Conservation (phyloP, 148 eudicot genomes). For the Vaccinium corymbosum region DNA sequence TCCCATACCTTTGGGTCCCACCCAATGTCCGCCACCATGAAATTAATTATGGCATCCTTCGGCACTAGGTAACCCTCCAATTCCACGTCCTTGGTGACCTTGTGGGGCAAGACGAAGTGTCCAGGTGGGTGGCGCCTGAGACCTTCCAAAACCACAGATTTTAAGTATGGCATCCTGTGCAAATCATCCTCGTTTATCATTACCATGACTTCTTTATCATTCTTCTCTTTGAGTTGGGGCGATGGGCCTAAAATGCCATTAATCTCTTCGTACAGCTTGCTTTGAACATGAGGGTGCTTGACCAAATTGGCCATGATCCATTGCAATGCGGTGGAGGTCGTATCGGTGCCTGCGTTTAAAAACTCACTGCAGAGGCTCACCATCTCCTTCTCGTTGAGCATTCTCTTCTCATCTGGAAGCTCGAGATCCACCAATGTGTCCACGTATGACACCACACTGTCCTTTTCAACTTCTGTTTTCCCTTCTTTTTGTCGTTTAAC, state of each 20-base stretch:
- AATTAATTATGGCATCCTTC: conserved; percentile 2
- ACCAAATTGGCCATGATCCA: conserved; percentile 79
- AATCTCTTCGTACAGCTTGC: conserved; percentile 55
- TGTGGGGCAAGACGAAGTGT: conserved; percentile 55
- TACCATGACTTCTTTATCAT: conserved; percentile 2
- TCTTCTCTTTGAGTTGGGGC: neutral
- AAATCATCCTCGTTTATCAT: conserved; percentile 48
- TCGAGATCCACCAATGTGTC: conserved; percentile 49
- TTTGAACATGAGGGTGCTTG: conserved; percentile 46
- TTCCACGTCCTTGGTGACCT: conserved; percentile 37
- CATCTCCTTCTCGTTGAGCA: conserved; percentile 35
- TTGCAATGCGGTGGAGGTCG: conserved; percentile 61
- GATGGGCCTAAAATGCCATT: conserved; percentile 29
- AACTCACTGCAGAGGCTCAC: conserved; percentile 52
- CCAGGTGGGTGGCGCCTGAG: conserved; percentile 75
- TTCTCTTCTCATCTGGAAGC: conserved; percentile 36
- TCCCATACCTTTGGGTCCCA: conserved; percentile 64
- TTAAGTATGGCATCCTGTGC: conserved; percentile 43
- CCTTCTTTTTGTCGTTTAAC: neutral
- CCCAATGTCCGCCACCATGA: conserved; percentile 37
- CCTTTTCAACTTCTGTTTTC: neutral
- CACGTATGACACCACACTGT: conserved; percentile 39
- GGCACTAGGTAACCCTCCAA: conserved; percentile 35
- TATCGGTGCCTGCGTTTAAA: conserved; percentile 62
- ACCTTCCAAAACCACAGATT: conserved; percentile 63